Percentiles rank a stretch among this genome's conserved stretches.
Evolutionary conservation across 306 rosid species (phyloP).

Genomic region (Cucurbita ficifolia): DNA sequence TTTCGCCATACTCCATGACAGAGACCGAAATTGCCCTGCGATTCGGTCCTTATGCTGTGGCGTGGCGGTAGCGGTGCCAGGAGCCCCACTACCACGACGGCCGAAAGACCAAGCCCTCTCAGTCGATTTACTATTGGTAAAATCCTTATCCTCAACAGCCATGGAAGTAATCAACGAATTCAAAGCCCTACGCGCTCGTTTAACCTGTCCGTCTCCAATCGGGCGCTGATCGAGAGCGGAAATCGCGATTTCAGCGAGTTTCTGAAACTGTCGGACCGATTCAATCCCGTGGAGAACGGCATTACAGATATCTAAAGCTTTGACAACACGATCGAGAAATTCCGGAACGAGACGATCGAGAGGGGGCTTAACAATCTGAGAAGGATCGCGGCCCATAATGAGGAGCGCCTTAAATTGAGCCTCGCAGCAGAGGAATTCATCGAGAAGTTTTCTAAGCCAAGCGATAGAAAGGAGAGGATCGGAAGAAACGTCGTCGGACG

Average conservation of each 20-base stretch:
- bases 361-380: slow-evolving; percentile 55
- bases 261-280: slow-evolving; percentile 47
- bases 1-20: slow-evolving; percentile 54
- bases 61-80: background rate
- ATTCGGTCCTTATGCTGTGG: slow-evolving; percentile 19
- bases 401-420: slow-evolving; percentile 81
- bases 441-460: slow-evolving; percentile 64
- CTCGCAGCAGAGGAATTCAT: slow-evolving; percentile 75
- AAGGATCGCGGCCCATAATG: slow-evolving; percentile 57
- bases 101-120: slow-evolving; percentile 84
- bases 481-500: slow-evolving; percentile 24
- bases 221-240: slow-evolving; percentile 45
- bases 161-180: slow-evolving; percentile 31
- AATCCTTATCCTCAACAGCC: slow-evolving; percentile 52
- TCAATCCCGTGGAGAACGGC: slow-evolving; percentile 67
- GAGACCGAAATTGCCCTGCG: slow-evolving; percentile 25
- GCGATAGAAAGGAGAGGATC: slow-evolving; percentile 47
- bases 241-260: slow-evolving; percentile 65
- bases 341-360: slow-evolving; percentile 70
- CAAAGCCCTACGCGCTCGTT: slow-evolving; percentile 74
- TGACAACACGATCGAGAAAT: slow-evolving; percentile 57
- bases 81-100: slow-evolving; percentile 15
- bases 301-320: slow-evolving; percentile 72
- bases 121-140: slow-evolving; percentile 20
- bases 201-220: slow-evolving; percentile 77